A percentile compares a stretch with the other conserved stretches of the same genome.
Evolutionary conservation across 2,329 filamentous ascomycete species (phyloP).

Genomic region (Mycosphaerella arachidis): DNA sequence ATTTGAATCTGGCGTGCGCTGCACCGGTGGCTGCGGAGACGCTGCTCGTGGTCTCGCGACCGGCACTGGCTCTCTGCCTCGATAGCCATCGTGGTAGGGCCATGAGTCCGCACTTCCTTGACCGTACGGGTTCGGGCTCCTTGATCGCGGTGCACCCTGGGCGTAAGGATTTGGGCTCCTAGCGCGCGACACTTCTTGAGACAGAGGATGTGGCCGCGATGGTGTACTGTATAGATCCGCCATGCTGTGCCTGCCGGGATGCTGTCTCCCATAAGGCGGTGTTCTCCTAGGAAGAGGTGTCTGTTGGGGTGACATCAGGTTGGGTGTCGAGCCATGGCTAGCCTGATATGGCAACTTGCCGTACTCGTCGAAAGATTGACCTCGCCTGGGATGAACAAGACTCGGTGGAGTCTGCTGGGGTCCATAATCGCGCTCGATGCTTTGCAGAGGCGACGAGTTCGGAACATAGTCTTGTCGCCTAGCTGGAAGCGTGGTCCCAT

Average conservation of each 20-base stretch:
- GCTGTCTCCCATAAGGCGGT: conserved; percentile 19
- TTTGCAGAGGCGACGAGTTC: conserved; percentile 29
- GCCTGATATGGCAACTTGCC: conserved; percentile 26
- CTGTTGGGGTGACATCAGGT: conserved; percentile 23
- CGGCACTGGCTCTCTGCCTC: conserved; percentile 17
- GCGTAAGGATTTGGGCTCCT: conserved; percentile 27
- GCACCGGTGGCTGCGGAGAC: conserved; percentile 24
- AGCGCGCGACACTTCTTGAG: conserved; percentile 32
- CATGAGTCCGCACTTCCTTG: conserved; percentile 5
- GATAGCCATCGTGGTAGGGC: conserved; percentile 18
- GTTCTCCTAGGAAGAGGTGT: conserved; percentile 23
- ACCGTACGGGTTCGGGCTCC: conserved; percentile 4
- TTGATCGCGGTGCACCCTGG: neutral
- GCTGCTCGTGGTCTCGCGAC: conserved; percentile 31
- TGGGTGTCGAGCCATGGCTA: conserved; percentile 28
- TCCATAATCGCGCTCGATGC: conserved; percentile 27
- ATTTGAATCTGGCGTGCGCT: conserved; percentile 14
- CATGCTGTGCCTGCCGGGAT: conserved; percentile 30
- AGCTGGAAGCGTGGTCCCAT: conserved; percentile 22
- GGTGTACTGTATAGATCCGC: conserved; percentile 31
- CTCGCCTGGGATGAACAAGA: conserved; percentile 21
- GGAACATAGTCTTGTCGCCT: conserved; percentile 26
- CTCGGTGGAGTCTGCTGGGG: conserved; percentile 23
- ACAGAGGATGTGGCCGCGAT: conserved; percentile 34
- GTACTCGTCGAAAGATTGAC: conserved; percentile 30